Base-by-base conservation (phyloP, 225 moss, liverwort and hornwort genomes). In the Sphagnum contortum region DNA sequence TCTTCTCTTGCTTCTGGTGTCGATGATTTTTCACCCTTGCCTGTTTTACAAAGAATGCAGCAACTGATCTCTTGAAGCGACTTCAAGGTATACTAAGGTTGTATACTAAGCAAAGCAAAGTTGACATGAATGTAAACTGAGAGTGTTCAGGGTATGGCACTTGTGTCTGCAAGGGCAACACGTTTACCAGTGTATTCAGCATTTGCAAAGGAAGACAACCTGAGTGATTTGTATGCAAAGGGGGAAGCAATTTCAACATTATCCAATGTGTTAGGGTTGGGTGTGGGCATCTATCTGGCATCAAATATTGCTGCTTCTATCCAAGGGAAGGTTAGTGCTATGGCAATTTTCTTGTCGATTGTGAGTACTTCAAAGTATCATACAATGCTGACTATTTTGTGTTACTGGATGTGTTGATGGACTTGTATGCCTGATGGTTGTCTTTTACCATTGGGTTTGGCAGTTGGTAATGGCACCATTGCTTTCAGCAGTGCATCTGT, bases 211-310 rank as follows among this genome's bases (percentile, higher is more conserved):
- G 96, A 98, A 77, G 92, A 90, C 48, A 98, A 98, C 66, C 74
- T 98, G 72, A 98, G 96, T 75, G 96, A 98, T 72, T 84, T 98
- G 48, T 91, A 98, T 64, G 96, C 96, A 0, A 98, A 98, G 74
- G 96, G 96, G 46, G 96, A 98, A 84, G 96, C 96, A 48, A 98
- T 91, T 60, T 98, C 96, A 57, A 98, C 96, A 3, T 76, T 98
- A 45, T 98, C 96, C 4, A 98, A 98, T 67, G 96, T 98, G 47
- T 68, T 98, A 51, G 96, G 96, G 70, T 88, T 98, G 6, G 96
- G 96, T 59, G 73, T 93, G 47, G 96, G 96, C 71, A 98, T 98
- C 64, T 72, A 79, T 68, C 75, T 98, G 72, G 93, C 96, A 12
- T 93, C 93, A 66, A 93, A 89, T 66, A n/a, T 87, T 61, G 89